Percentiles rank a stretch among this genome's conserved stretches.
phyloP scores from a whole-genome alignment of 2,329 filamentous ascomycete genomes.

The Paraphoma chrysanthemicola region DNA sequence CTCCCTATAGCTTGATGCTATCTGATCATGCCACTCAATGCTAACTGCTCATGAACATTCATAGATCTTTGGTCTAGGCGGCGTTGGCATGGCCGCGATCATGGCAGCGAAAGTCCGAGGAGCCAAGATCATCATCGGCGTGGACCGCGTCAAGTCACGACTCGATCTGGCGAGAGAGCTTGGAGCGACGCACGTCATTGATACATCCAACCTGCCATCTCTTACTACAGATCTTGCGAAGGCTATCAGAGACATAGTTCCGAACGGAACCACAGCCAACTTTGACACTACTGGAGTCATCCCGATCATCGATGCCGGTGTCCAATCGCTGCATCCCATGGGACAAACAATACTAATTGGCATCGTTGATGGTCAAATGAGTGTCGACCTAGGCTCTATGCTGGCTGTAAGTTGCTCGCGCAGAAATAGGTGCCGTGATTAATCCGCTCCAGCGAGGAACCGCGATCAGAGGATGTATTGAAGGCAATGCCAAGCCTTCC shows the following conservation, averaged over 20 bases:
- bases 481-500: slow-evolving; percentile 53
- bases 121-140: slow-evolving; percentile 45
- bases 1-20: neutral
- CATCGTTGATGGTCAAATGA: slow-evolving; percentile 53
- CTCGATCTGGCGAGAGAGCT: slow-evolving; percentile 47
- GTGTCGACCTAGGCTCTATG: slow-evolving; percentile 53
- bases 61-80: slow-evolving; percentile 51
- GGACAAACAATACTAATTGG: slow-evolving; percentile 61
- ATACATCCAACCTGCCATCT: slow-evolving; percentile 34
- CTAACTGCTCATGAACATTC: neutral
- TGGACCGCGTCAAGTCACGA: slow-evolving; percentile 43
- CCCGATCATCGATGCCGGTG: slow-evolving; percentile 51
- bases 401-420: slow-evolving; percentile 43
- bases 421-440: neutral
- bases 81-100: slow-evolving; percentile 56
- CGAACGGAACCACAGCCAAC: slow-evolving; percentile 52
- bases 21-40: neutral
- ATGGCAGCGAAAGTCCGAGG: slow-evolving; percentile 55
- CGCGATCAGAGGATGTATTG: slow-evolving; percentile 57
- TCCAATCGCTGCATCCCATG: slow-evolving; percentile 53
- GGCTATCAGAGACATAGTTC: slow-evolving; percentile 44
- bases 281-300: slow-evolving; percentile 60
- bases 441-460: slow-evolving; percentile 46
- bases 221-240: slow-evolving; percentile 35
- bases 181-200: slow-evolving; percentile 49